Base-by-base conservation (phyloP, 495 filamentous ascomycete genomes). In the Penicillium taxi region DNA sequence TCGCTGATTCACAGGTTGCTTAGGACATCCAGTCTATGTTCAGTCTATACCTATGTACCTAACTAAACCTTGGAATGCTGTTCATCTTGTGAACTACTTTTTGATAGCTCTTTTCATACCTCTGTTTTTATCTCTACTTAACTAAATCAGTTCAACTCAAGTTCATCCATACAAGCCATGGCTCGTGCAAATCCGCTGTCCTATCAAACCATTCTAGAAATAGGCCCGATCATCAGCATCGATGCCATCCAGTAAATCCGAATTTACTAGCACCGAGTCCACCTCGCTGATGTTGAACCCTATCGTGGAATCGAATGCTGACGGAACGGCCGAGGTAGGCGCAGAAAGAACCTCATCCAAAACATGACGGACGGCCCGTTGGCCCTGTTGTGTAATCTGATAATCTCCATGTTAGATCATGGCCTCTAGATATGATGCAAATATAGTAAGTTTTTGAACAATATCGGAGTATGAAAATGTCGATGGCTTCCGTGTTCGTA, bases 381-480 rank as follows among this genome's bases (percentile, higher is more conserved):
- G 50, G 1, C 50, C 54, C 14, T 52, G 46, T 23, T 42, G 39
- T 12, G 41, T 41, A 17, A 51, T 41, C 11, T 39, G 34, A 37
- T 56, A 45, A 24, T 58, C 51, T 0, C 51, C 49, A n/a, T 58
- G 31, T 1, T 24, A 22, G 7, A 60, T 33, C 4, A 52, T 40
- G 4, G 42, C 51, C 6, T 52, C 50, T 4, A 63, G 22, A 20
- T 58, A 35, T 3, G 54, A 48, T 0, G 50, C 45, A 33, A 79
- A 73, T 29, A 77, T 60, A 30, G 69, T 75, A 2, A 80, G 63
- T 30, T 73, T 72, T 39, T 79, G 75, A 12, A 79, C 73, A n/a
- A 73, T 66, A 30, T 74, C 67, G 0, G 75, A 77, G 9, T 74
- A 66, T 0, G 73, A 67, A 5, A 71, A 55, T 37, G 13, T 11